Conservation (phyloP, 495 filamentous ascomycete species). For the Aspergillus taichungensis region DNA sequence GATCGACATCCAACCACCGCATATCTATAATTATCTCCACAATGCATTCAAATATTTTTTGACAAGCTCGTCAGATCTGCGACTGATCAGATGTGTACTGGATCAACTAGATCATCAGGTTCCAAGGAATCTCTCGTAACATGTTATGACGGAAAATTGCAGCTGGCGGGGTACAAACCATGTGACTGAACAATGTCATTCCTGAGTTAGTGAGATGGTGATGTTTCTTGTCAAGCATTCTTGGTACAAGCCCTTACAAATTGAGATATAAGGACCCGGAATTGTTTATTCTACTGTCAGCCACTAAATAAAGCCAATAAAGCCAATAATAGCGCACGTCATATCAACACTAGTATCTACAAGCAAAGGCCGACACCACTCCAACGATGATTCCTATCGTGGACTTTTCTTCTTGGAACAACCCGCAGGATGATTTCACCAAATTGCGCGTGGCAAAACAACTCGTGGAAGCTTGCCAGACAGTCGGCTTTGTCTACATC, state of each 20-base stretch:
- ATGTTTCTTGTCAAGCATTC: no score
- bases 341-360: neutral
- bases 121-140: no score
- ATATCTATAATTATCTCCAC: no score
- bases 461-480: conserved; percentile 44
- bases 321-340: neutral
- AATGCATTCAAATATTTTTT: neutral
- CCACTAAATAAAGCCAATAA: no score
- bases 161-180: conserved; percentile 3
- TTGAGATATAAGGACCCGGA: no score
- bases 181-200: conserved; percentile 3
- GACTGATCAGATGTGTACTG: neutral
- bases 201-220: no score
- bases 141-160: neutral
- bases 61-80: neutral
- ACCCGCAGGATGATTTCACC: conserved; percentile 13
- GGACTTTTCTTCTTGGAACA: conserved; percentile 40
- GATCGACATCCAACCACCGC: conserved; percentile 15
- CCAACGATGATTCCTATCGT: conserved; percentile 41
- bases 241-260: no score
- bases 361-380: neutral
- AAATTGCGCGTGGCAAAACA: conserved; percentile 37
- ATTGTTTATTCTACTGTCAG: no score
- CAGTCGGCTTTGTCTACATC: conserved; percentile 53
- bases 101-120: no score